Percentiles rank a stretch among this genome's conserved stretches.
phyloP scores from a whole-genome alignment of 768 basidiomycete species.

The Harrya chromipes region DNA sequence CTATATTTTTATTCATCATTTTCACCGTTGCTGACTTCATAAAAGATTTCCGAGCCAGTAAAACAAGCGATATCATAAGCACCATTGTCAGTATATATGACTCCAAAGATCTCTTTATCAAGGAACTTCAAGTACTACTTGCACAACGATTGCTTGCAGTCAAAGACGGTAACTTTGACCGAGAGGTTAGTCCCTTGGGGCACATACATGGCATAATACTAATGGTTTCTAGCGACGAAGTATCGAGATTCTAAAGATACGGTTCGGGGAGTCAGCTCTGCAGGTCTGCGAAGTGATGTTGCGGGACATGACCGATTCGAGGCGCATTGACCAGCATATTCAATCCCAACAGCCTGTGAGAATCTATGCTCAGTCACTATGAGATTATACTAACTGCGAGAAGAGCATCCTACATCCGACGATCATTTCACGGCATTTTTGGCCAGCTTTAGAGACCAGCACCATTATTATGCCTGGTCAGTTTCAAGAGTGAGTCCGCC shows the following conservation, averaged over 20 bases:
- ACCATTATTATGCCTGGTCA: constrained; percentile 82
- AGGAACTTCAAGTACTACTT: constrained; percentile 89
- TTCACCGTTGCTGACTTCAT: not conserved
- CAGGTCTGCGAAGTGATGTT: constrained; percentile 99
- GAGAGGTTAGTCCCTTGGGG: constrained; percentile 41
- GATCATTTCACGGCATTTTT: constrained; percentile 92
- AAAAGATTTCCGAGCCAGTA: constrained; percentile 87
- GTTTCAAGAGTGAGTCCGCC: constrained; percentile 60
- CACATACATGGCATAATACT: not conserved
- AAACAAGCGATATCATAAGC: constrained; percentile 90
- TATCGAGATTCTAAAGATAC: constrained; percentile 90
- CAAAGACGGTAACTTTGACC: constrained; percentile 74
- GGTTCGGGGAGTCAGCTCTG: constrained; percentile 90
- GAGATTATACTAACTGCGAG: constrained; percentile 4
- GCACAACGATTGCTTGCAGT: constrained; percentile 83
- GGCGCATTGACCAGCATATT: constrained; percentile 83
- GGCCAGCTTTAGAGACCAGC: constrained; percentile 81
- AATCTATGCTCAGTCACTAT: not conserved
- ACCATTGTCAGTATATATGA: constrained; percentile 98
- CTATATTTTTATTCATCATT: not conserved
- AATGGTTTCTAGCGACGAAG: constrained; percentile 65
- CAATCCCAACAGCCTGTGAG: constrained; percentile 69
- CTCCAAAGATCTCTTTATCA: constrained; percentile 93
- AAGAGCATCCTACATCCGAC: constrained; percentile 81
- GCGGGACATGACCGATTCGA: constrained; percentile 94